Evolutionary conservation across 257 asterid species (phyloP), one percentile per base, ranked within the genome.

Genomic region (Cinchona pubescens): DNA sequence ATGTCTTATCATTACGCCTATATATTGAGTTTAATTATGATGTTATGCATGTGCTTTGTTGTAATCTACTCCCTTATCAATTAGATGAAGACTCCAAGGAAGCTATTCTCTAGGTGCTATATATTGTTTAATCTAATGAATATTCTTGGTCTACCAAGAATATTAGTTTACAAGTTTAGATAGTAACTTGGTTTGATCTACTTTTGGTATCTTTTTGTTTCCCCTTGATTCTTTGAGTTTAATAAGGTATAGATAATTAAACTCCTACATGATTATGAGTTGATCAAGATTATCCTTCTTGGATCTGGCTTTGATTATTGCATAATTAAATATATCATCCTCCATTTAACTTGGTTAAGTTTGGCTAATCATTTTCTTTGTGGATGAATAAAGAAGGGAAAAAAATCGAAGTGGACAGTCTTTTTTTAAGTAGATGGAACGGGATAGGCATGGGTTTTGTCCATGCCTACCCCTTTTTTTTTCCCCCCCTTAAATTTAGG

Each of bases 221-320:
- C 14, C 25, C 30, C 25, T 18, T n/a, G 59, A 68, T 43, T 68
- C 60, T 68, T 51, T 68, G 42, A 46, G 60, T n/a, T n/a, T n/a
- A n/a, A n/a, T n/a, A 45, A 29, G 35, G 29, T 16, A 37, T 62
- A 32, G 18, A 62, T 18, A 3, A 29, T 34, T n/a, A 12, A 27
- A 13, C n/a, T 62, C 42, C 34, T 3, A 15, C 25, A 67, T 43
- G 25, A 67, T 43, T 67, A 13, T 7, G 73, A 46, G 42, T 46
- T 69, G 16, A 45, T 69, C 60, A 46, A 69, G 27, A 46, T 69
- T 69, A 69, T 69, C 73, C 60, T 29, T 68, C 59, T 27, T n/a
- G 34, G 40, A 49, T 25, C 21, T 68, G 19, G 25, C 53, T 43
- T 12, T 25, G 4, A 25, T 27, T 38, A 25, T 2, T 40, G 23